Conservation (phyloP, 2,329 filamentous ascomycete genomes). For the Chaetomiaceae sp. region DNA sequence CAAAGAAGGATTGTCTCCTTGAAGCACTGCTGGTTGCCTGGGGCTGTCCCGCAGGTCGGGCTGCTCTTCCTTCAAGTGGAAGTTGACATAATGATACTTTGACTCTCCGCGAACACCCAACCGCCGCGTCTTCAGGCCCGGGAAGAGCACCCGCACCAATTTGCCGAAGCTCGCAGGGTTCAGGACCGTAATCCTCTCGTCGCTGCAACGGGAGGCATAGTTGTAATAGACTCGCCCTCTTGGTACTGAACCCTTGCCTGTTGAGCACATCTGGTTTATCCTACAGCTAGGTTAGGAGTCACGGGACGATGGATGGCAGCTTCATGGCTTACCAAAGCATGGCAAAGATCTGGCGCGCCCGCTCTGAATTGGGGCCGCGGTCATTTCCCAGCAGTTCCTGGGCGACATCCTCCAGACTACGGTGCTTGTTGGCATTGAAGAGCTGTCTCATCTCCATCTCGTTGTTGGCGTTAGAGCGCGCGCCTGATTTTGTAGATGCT, state of each 20-base stretch:
- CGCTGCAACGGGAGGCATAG: slow-evolving; percentile 89
- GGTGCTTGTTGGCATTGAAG: slow-evolving; percentile 63
- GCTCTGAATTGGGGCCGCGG: slow-evolving; percentile 73
- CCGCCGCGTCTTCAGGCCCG: slow-evolving; percentile 85
- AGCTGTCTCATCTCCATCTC: slow-evolving; percentile 76
- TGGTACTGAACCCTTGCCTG: slow-evolving; percentile 80
- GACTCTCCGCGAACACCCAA: slow-evolving; percentile 93
- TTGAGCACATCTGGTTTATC: slow-evolving; percentile 68
- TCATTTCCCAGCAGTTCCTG: slow-evolving; percentile 74
- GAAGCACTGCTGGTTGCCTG: slow-evolving; percentile 43
- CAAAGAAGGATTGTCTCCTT: slow-evolving; percentile 46
- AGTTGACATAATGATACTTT: slow-evolving; percentile 91
- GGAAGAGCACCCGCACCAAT: slow-evolving; percentile 91
- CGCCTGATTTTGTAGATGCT: slow-evolving; percentile 50
- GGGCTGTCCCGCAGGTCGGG: slow-evolving; percentile 44
- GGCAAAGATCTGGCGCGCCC: slow-evolving; percentile 79
- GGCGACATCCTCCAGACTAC: slow-evolving; percentile 66
- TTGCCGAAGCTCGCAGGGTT: slow-evolving; percentile 98
- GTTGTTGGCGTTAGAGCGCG: slow-evolving; percentile 70
- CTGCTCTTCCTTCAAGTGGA: slow-evolving; percentile 55
- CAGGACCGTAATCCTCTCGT: slow-evolving; percentile 86
- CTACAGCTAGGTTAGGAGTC: slow-evolving; percentile 38
- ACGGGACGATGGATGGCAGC: not conserved
- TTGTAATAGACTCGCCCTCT: slow-evolving; percentile 91
- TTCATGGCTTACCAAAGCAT: slow-evolving; percentile 69